phyloP scores from a whole-genome alignment of 1,139 yeast species.

The Barnettozyma hawaiiensis region DNA sequence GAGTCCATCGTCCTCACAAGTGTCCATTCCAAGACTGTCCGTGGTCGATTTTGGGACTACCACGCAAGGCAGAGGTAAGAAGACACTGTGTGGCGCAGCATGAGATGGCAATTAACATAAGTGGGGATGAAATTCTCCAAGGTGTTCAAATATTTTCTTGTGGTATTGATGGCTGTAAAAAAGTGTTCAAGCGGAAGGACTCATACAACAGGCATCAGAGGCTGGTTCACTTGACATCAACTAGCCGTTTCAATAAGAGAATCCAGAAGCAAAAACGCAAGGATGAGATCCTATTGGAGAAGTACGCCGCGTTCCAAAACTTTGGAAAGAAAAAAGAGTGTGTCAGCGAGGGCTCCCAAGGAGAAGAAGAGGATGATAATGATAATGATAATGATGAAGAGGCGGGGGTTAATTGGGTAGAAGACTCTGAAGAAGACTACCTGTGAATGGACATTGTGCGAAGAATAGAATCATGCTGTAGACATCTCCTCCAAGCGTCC shows the following conservation, averaged over 20 bases:
- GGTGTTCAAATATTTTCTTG: constrained; percentile 27
- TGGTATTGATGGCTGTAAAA: constrained; percentile 40
- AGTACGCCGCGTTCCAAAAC: constrained; percentile 2
- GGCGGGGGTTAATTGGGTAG: neutral
- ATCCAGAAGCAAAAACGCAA: constrained; percentile 20
- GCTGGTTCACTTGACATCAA: constrained; percentile 45
- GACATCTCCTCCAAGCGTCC: no score
- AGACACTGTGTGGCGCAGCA: constrained; percentile 61
- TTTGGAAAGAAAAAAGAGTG: neutral
- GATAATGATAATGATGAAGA: neutral
- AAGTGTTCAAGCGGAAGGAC: constrained; percentile 52
- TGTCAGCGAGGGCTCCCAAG: neutral
- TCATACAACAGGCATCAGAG: constrained; percentile 49
- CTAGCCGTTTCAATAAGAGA: constrained; percentile 39
- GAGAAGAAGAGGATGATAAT: neutral
- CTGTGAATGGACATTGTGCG: no score
- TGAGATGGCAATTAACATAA: constrained; percentile 4
- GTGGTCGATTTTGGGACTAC: constrained; percentile 55
- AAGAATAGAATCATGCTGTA: no score
- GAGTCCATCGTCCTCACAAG: constrained; percentile 37
- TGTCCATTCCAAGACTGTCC: constrained; percentile 57
- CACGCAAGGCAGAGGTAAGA: constrained; percentile 52
- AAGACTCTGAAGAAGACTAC: no score
- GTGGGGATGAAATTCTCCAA: neutral
- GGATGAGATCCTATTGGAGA: neutral